Evolutionary conservation across 331 rosid species (phyloP).

Genomic region (Quercus lobata): DNA sequence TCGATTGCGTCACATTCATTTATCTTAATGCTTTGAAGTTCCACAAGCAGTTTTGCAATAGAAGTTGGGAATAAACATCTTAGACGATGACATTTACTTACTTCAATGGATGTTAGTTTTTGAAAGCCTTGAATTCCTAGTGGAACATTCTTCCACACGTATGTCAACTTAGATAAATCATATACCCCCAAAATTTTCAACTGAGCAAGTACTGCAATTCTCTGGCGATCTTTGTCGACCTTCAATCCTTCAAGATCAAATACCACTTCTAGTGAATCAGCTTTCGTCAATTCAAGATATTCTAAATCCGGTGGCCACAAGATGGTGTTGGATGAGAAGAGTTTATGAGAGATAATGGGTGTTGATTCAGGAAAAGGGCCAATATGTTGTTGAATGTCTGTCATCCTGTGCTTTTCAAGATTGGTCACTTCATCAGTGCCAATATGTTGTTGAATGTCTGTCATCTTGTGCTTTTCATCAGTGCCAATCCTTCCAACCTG

Average conservation of each 20-base stretch:
- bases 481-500: no score
- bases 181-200: neutral
- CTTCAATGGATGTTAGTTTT: neutral
- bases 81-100: neutral
- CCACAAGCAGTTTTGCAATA: neutral
- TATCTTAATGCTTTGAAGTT: neutral
- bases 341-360: neutral
- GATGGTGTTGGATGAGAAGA: slow-evolving; percentile 14
- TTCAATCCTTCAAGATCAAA: slow-evolving; percentile 19
- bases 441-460: no score
- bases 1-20: rapidly evolving
- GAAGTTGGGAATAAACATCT: neutral
- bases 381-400: no score
- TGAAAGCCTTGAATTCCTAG: slow-evolving; percentile 15
- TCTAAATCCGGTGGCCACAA: slow-evolving; percentile 15
- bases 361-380: neutral
- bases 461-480: no score
- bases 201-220: neutral
- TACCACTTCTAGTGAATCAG: slow-evolving; percentile 5
- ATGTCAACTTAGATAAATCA: rapidly evolving
- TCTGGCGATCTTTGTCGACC: neutral
- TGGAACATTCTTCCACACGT: slow-evolving; percentile 20
- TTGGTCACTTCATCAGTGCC: no score
- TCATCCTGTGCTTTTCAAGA: no score
- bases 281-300: neutral